Evolutionary conservation across 139 green algal genomes (phyloP), one percentile per base, ranked within the genome.

Genomic region (Chlamydomonas incerta): DNA sequence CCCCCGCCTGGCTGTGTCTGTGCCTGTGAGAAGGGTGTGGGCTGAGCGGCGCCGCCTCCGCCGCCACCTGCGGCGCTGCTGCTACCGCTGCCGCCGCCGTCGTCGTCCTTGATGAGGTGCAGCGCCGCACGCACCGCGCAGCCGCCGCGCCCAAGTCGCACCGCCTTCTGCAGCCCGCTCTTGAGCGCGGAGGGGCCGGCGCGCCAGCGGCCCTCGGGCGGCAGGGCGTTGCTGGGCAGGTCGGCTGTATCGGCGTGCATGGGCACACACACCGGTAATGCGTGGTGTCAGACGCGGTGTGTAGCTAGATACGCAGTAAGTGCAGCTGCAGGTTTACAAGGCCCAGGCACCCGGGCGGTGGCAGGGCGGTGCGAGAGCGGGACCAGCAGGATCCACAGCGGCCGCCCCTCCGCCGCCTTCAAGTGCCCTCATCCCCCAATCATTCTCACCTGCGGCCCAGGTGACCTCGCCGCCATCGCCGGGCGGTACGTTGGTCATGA

Each of bases 141-240:
- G 2, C 46, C 73, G 52, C 80, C 83, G 15, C 83, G 79, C 35
- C 92, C 75, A 21, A 93, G 84, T 24, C 92, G 84, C 23, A 95
- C 80, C 52, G 80, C 88, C 87, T 94, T 94, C 85, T 95, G 92
- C 80, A 95, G 86, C 31, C 90, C 92, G 68, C 82, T 91, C 86
- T 94, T 94, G 37, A 93, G 83, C 28, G 89, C 57, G 0, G 79
- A 66, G 34, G 62, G 63, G 17, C 74, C 76, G 14, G 90, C 91
- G 28, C 81, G 46, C 33, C 68, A 88, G 55, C 80, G 82, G 18
- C 82, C 83, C 74, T 88, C 82, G 33, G 72, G 72, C 23, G 82
- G 82, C 47, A 83, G n/a, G 18, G 11, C n/a, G 31, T 79, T 89
- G 69, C 85, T 86, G 58, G 65, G 65, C 83, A 88, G 74, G 4